Evolutionary conservation across 1,284 basidiomycete species (phyloP).

Genomic region (Omphalotus olearius): DNA sequence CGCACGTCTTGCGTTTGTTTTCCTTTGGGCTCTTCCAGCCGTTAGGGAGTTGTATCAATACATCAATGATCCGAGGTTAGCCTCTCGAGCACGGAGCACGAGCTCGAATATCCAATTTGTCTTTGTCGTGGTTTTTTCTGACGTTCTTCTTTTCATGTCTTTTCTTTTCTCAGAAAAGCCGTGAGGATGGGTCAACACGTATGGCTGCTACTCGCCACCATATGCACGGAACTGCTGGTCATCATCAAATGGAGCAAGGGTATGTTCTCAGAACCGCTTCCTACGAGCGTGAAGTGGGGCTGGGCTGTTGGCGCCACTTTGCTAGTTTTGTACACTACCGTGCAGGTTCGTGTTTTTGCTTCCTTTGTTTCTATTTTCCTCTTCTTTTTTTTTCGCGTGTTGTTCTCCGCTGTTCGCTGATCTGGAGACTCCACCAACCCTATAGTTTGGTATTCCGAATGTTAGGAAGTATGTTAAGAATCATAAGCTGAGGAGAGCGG

Average conservation of each 20-base stretch:
- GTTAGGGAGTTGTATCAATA: conserved; percentile 78
- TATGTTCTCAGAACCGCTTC: conserved; percentile 63
- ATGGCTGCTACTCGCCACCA: conserved; percentile 79
- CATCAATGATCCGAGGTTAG: conserved; percentile 72
- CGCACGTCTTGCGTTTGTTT: conserved; percentile 66
- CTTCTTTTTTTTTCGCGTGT: not conserved
- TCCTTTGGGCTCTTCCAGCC: conserved; percentile 78
- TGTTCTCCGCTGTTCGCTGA: not conserved
- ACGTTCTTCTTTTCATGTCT: conserved; percentile 14
- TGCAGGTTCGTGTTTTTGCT: conserved; percentile 44
- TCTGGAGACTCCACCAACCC: not conserved
- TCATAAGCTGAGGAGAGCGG: conserved; percentile 25
- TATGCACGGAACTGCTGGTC: conserved; percentile 70
- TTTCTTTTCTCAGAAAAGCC: conserved; percentile 45
- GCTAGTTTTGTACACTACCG: conserved; percentile 63
- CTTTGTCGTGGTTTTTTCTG: not conserved
- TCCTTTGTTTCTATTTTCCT: conserved; percentile 1
- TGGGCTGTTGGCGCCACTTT: conserved; percentile 54
- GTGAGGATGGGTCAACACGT: conserved; percentile 84
- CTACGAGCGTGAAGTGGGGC: conserved; percentile 56
- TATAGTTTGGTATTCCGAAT: conserved; percentile 49
- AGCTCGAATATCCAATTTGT: not conserved
- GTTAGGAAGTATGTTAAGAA: conserved; percentile 43
- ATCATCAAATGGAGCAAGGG: conserved; percentile 78
- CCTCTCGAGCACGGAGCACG: conserved; percentile 6